Percentiles rank a stretch among this genome's conserved stretches.
Evolutionary conservation across 2,329 filamentous ascomycete species (phyloP).

Genomic region (Pseudopyricularia cyperi): DNA sequence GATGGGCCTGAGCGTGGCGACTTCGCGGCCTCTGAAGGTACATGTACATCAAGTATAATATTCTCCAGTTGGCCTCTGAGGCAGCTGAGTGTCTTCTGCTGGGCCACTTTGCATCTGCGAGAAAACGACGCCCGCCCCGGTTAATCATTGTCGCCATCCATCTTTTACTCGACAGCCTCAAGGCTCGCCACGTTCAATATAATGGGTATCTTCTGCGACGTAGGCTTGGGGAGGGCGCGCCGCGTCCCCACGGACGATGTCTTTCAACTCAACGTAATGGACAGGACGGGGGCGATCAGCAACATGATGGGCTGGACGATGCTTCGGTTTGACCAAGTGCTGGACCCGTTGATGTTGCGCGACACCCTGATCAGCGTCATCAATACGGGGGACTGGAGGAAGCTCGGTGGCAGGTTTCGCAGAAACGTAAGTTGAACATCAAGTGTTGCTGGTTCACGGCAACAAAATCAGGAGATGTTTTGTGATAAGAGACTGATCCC

Average conservation of each 20-base stretch:
- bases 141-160: neutral
- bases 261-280: conserved; percentile 18
- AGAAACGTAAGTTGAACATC: conserved; percentile 16
- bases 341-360: conserved; percentile 25
- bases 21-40: neutral
- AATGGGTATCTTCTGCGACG: neutral
- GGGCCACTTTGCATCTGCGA: neutral
- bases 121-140: neutral
- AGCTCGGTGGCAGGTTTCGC: conserved; percentile 29
- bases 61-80: neutral
- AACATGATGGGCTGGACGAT: conserved; percentile 19
- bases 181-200: neutral
- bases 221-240: conserved; percentile 1
- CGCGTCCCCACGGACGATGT: conserved; percentile 13
- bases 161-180: neutral
- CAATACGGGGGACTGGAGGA: conserved; percentile 29
- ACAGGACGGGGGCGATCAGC: conserved; percentile 10
- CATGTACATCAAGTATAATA: neutral
- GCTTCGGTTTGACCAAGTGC: conserved; percentile 30
- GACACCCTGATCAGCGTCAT: conserved; percentile 22
- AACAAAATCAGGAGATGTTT: no score
- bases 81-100: neutral
- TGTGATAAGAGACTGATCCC: no score
- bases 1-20: neutral
- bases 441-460: neutral